Conservation (phyloP, 768 basidiomycete species). For the Amyloporia xantha region DNA sequence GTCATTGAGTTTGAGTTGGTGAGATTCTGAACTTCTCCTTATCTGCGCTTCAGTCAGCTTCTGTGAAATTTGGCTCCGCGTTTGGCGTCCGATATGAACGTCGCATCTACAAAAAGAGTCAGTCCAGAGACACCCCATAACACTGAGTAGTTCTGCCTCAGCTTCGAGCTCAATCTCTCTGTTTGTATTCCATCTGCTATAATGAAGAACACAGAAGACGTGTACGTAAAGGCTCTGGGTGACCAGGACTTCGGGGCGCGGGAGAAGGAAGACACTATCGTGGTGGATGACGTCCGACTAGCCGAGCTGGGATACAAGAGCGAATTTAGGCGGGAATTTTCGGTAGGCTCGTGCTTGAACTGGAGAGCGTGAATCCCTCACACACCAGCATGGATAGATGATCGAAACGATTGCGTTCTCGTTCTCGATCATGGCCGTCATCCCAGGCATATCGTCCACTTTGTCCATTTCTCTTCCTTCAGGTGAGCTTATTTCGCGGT, state of each 20-base stretch:
- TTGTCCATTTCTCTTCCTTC: conserved; percentile 54
- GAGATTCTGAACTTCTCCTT: too few species aligned
- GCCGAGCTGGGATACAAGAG: conserved; percentile 65
- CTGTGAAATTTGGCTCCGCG: neutral
- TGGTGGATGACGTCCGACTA: conserved; percentile 48
- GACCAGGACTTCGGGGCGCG: neutral
- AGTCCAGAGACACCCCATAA: too few species aligned
- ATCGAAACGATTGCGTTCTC: conserved; percentile 59
- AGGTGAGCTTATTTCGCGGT: conserved; percentile 36
- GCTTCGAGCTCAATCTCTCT: neutral
- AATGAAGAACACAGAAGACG: neutral
- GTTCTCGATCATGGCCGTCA: conserved; percentile 66
- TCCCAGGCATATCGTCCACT: conserved; percentile 61
- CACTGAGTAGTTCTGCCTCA: neutral
- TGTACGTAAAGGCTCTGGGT: neutral
- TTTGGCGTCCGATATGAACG: neutral
- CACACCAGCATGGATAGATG: conserved; percentile 34
- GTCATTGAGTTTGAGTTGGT: too few species aligned
- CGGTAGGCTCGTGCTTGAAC: conserved; percentile 33
- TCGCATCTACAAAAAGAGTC: neutral
- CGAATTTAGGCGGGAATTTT: conserved; percentile 69
- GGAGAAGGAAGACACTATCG: neutral
- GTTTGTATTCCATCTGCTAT: neutral
- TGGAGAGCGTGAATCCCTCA: too few species aligned
- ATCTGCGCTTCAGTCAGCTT: neutral